phyloP scores from a whole-genome alignment of 495 filamentous ascomycete species.

The Penicillium lagena region DNA sequence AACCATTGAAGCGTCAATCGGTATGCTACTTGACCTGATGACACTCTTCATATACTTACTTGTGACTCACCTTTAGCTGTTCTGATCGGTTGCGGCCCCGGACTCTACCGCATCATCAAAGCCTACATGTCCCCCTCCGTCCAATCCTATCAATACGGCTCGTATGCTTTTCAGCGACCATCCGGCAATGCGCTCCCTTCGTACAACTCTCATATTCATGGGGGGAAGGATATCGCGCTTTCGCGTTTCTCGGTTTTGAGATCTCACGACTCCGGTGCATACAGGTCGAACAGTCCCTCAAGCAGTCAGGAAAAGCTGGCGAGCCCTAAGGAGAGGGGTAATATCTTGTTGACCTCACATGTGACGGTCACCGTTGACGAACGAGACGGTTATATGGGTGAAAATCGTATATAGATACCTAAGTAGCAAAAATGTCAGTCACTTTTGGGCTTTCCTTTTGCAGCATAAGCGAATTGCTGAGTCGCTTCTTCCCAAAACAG shows the following conservation, averaged over 20 bases:
- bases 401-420: no score
- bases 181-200: conserved; percentile 7
- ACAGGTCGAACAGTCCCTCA: conserved; percentile 5
- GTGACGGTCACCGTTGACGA: no score
- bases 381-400: no score
- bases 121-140: conserved; percentile 2
- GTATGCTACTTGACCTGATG: background rate
- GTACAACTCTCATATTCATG: background rate
- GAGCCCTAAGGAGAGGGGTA: background rate
- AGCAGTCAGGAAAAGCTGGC: conserved; percentile 12
- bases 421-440: no score
- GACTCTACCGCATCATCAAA: conserved; percentile 15
- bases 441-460: no score
- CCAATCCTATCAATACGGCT: conserved; percentile 9
- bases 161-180: conserved; percentile 2
- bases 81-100: conserved; percentile 16
- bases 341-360: background rate
- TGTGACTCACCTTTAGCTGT: conserved; percentile 4
- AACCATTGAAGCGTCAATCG: conserved; percentile 19
- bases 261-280: conserved; percentile 6
- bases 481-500: no score
- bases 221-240: conserved; percentile 1
- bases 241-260: background rate
- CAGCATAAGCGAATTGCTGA: no score
- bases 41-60: background rate